Evolutionary conservation across 179 eudicot genomes (phyloP).

Genomic region (Drosera spatulata): DNA sequence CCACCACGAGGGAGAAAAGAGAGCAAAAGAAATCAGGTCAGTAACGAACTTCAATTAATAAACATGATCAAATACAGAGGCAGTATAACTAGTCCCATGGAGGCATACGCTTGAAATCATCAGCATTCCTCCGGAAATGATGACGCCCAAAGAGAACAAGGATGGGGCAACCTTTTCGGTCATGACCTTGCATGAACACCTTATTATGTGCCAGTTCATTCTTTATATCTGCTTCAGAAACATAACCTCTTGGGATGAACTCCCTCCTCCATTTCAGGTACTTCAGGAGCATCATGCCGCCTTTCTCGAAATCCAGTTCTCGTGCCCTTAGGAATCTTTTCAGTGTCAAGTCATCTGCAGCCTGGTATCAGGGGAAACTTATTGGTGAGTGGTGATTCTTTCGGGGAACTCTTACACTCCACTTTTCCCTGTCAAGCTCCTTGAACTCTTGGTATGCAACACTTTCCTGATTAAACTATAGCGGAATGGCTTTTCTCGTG

Average conservation of each 20-base stretch:
- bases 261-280: slow-evolving; percentile 52
- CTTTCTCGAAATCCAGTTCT: slow-evolving; percentile 66
- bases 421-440: no score
- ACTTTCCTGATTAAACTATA: no score
- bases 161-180: slow-evolving; percentile 30
- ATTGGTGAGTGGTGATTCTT: no score
- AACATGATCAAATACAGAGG: background rate
- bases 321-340: slow-evolving; percentile 85
- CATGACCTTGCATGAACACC: slow-evolving; percentile 7
- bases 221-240: slow-evolving; percentile 26
- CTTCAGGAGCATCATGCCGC: slow-evolving; percentile 41
- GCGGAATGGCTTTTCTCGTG: no score
- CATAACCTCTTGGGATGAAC: slow-evolving; percentile 32
- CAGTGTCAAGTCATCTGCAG: slow-evolving; percentile 42
- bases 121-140: no score
- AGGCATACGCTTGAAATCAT: no score
- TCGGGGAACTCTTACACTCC: no score
- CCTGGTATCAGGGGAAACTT: slow-evolving; percentile 22
- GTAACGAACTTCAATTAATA: no score
- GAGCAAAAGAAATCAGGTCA: background rate
- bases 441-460: no score
- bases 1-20: background rate
- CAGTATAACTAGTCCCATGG: no score
- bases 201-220: slow-evolving; percentile 23
- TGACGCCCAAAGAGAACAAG: slow-evolving; percentile 16